Percentiles rank a stretch among this genome's conserved stretches.
phyloP scores from a whole-genome alignment of 257 asterid species.

The Asclepias syriaca region DNA sequence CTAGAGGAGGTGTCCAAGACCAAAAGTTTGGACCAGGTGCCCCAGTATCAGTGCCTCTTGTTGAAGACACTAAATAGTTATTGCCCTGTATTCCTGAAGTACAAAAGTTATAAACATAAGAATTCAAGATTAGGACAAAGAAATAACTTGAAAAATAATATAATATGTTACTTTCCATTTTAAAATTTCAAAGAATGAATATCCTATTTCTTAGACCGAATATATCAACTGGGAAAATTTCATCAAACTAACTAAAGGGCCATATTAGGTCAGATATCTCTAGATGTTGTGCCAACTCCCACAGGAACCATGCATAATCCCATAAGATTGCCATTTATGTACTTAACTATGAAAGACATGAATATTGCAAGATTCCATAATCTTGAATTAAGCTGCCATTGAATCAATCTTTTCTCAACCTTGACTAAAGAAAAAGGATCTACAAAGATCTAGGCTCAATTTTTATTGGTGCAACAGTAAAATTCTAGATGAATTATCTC shows the following conservation, averaged over 20 bases:
- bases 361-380: not conserved
- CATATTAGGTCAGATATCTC: not conserved
- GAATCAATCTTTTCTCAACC: not conserved
- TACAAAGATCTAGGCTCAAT: not conserved
- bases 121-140: not conserved
- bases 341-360: not conserved
- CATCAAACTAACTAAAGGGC: not conserved
- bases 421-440: not conserved
- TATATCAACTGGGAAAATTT: no score
- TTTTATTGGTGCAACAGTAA: no score
- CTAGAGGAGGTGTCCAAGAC: slow-evolving; percentile 84
- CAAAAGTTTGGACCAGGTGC: slow-evolving; percentile 97
- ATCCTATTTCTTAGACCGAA: not conserved
- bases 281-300: not conserved
- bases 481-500: no score
- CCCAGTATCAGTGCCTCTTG: slow-evolving; percentile 28
- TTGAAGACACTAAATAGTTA: slow-evolving; percentile 28
- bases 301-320: not conserved
- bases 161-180: not conserved
- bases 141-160: not conserved
- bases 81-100: slow-evolving; percentile 40
- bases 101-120: not conserved
- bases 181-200: not conserved
- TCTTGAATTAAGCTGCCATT: not conserved
- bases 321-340: not conserved